These are phyloP conservation scores for Exsudoporus floridanus DNA, from an alignment of 1,284 basidiomycete species.

Conservation along the genomic window DNA sequence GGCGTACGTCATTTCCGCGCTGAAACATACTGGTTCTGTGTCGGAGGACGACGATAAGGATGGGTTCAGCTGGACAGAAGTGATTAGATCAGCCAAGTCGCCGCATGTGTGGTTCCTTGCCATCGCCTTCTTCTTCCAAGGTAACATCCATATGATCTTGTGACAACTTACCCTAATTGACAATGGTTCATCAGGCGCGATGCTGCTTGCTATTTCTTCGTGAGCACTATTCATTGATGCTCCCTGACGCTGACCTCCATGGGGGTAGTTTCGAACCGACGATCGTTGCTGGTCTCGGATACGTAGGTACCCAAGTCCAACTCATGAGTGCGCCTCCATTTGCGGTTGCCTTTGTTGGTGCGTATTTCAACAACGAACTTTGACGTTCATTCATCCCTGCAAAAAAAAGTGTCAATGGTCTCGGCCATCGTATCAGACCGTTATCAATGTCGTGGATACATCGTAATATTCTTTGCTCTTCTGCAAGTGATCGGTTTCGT, in stretches of 20 bases:
- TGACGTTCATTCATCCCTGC: neutral
- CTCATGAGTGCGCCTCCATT: conserved; percentile 52
- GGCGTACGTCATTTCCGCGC: conserved; percentile 33
- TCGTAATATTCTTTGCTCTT: conserved; percentile 38
- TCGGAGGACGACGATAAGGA: conserved; percentile 37
- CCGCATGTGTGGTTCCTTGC: conserved; percentile 35
- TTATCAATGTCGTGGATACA: conserved; percentile 45
- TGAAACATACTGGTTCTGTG: conserved; percentile 35
- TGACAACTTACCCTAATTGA: neutral
- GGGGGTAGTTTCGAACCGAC: conserved; percentile 51
- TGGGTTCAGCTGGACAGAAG: conserved; percentile 38
- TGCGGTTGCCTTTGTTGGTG: conserved; percentile 43
- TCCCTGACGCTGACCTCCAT: conserved; percentile 3
- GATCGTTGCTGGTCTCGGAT: conserved; percentile 50
- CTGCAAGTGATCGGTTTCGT: conserved; percentile 45
- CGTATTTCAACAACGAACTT: neutral
- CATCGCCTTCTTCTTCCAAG: conserved; percentile 29
- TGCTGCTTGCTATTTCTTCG: conserved; percentile 40
- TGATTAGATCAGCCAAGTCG: conserved; percentile 37
- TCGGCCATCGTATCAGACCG: conserved; percentile 44
- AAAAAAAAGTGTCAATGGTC: conserved; percentile 40
- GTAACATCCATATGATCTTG: conserved; percentile 12
- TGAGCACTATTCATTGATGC: conserved; percentile 4
- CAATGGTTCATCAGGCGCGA: conserved; percentile 35
- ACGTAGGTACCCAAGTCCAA: conserved; percentile 44